phyloP scores from a whole-genome alignment of 805 yeast species.

The Hanseniaspora lachancei region DNA sequence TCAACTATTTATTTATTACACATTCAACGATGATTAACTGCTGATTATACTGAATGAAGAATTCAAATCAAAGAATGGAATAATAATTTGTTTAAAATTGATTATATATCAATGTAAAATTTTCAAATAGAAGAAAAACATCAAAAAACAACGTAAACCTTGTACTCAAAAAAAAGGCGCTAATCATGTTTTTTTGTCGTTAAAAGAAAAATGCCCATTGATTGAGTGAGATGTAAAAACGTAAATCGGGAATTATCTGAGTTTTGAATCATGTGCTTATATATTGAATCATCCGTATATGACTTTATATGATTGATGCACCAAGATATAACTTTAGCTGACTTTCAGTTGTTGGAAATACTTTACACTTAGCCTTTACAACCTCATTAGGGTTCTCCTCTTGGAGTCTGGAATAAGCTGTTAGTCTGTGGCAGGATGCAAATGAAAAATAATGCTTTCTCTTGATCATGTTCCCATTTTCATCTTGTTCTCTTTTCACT shows the following conservation, averaged over 20 bases:
- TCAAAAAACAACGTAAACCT: too few species aligned
- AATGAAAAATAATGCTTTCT: constrained; percentile 55
- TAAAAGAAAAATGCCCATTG: not conserved
- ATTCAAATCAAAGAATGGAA: not conserved
- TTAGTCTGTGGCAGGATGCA: constrained; percentile 85
- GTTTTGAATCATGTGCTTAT: too few species aligned
- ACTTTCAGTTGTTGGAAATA: constrained; percentile 61
- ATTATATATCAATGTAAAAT: too few species aligned
- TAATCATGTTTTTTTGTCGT: not conserved
- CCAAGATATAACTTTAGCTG: constrained; percentile 64
- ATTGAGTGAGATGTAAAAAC: not conserved
- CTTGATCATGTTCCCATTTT: not conserved
- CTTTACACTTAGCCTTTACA: constrained; percentile 49
- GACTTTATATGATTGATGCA: constrained; percentile 19
- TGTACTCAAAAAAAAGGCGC: not conserved
- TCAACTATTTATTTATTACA: too few species aligned
- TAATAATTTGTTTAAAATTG: too few species aligned
- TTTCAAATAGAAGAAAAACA: not conserved
- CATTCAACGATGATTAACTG: not conserved
- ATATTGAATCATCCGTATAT: not conserved
- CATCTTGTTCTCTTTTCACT: constrained; percentile 49
- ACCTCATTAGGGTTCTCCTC: constrained; percentile 26
- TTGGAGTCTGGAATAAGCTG: constrained; percentile 56
- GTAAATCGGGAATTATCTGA: not conserved
- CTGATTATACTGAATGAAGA: not conserved